Percentiles rank a stretch among this genome's conserved stretches.
Evolutionary conservation across 2,329 filamentous ascomycete genomes (phyloP).

Genomic region (Paecilomyces sp.): DNA sequence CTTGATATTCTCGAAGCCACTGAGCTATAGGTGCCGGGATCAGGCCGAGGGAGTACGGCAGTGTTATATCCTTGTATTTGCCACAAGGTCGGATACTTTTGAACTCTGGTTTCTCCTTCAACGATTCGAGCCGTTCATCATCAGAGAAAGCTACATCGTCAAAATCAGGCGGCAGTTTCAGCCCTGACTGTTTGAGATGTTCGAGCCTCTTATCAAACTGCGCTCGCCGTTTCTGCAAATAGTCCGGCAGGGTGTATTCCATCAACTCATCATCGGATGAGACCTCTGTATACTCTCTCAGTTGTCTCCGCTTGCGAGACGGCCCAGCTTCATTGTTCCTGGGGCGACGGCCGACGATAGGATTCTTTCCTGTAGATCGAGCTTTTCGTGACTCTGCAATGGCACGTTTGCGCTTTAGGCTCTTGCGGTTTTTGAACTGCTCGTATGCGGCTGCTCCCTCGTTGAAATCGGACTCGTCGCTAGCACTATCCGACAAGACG

Average conservation of each 20-base stretch:
- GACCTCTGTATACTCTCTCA: constrained; percentile 36
- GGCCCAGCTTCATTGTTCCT: constrained; percentile 19
- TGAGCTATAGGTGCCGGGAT: constrained; percentile 87
- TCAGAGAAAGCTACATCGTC: constrained; percentile 70
- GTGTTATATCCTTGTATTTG: constrained; percentile 65
- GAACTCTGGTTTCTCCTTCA: constrained; percentile 66
- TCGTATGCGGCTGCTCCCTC: constrained; percentile 47
- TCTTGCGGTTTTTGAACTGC: constrained; percentile 56
- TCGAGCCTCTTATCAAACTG: constrained; percentile 59
- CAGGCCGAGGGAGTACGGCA: constrained; percentile 68
- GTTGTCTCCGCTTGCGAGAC: constrained; percentile 19
- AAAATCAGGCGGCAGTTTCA: constrained; percentile 72
- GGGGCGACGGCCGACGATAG: constrained; percentile 26
- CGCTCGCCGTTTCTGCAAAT: constrained; percentile 61
- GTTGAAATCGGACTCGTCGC: constrained; percentile 27
- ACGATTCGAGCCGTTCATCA: constrained; percentile 52
- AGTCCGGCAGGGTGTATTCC: constrained; percentile 61
- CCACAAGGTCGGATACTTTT: constrained; percentile 55
- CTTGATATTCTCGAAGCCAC: constrained; percentile 85
- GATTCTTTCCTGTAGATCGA: constrained; percentile 36
- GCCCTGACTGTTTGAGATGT: constrained; percentile 56
- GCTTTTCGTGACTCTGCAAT: constrained; percentile 41
- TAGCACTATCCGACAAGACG: constrained; percentile 15
- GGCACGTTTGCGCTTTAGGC: constrained; percentile 45
- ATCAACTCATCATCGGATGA: constrained; percentile 50